Evolutionary conservation across 495 filamentous ascomycete genomes (phyloP).

Genomic region (Talaromyces trachyspermus): DNA sequence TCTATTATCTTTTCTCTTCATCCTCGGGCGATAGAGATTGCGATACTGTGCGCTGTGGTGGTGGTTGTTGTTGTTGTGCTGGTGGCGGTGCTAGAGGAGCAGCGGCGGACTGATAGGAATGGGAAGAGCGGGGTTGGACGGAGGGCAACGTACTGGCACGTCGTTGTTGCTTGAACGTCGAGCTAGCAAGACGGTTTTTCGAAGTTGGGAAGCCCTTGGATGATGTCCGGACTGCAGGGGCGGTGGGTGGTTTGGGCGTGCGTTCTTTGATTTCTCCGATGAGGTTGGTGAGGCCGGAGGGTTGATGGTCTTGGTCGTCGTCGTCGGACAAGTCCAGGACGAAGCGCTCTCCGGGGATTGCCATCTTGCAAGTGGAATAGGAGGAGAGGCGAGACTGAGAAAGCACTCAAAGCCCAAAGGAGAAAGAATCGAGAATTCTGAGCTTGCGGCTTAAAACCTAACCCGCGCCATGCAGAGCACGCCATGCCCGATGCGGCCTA

Average conservation of each 20-base stretch:
- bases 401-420: background rate
- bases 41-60: background rate
- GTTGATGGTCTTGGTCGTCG: slow-evolving; percentile 18
- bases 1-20: slow-evolving; percentile 65
- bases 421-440: too few species aligned
- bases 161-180: slow-evolving; percentile 67
- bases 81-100: background rate
- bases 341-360: slow-evolving; percentile 54
- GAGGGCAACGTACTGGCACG: background rate
- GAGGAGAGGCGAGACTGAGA: background rate
- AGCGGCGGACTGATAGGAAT: too few species aligned
- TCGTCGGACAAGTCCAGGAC: slow-evolving; percentile 45
- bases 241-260: slow-evolving; percentile 39
- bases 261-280: slow-evolving; percentile 78
- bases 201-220: slow-evolving; percentile 79
- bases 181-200: slow-evolving; percentile 64
- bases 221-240: slow-evolving; percentile 52
- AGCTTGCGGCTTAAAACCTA: slow-evolving; percentile 44
- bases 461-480: slow-evolving; percentile 22
- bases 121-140: too few species aligned
- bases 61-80: background rate
- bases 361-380: slow-evolving; percentile 33
- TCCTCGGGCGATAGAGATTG: slow-evolving; percentile 20
- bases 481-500: slow-evolving; percentile 11
- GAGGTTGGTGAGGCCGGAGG: slow-evolving; percentile 34